Percentiles rank a stretch among this genome's conserved stretches.
phyloP scores from a whole-genome alignment of 2,329 filamentous ascomycete genomes.

The Beauveria australis region DNA sequence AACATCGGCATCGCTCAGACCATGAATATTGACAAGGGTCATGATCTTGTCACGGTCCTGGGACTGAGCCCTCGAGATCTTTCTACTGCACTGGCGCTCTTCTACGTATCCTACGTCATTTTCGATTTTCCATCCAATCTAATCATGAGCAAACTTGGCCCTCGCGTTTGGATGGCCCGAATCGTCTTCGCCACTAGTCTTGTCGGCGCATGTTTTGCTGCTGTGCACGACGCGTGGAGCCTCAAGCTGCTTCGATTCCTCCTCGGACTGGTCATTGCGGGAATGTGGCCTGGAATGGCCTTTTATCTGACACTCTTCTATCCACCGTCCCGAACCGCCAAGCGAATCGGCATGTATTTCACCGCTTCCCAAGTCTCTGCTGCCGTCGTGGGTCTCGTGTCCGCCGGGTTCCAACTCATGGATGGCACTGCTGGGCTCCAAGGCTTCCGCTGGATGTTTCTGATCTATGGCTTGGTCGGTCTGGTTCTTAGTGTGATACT shows the following conservation, averaged over 20 bases:
- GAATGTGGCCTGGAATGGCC: slow-evolving; percentile 93
- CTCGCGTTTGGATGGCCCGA: slow-evolving; percentile 83
- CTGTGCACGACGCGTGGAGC: slow-evolving; percentile 75
- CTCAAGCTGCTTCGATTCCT: slow-evolving; percentile 81
- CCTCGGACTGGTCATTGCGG: slow-evolving; percentile 78
- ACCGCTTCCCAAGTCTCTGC: slow-evolving; percentile 84
- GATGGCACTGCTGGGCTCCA: slow-evolving; percentile 68
- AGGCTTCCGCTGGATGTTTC: slow-evolving; percentile 89
- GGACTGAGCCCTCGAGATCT: slow-evolving; percentile 65
- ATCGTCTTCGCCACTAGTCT: slow-evolving; percentile 83
- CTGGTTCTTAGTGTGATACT: slow-evolving; percentile 63
- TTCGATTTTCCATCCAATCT: slow-evolving; percentile 87
- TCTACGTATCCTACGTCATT: slow-evolving; percentile 87
- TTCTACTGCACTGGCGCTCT: slow-evolving; percentile 76
- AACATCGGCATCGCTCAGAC: slow-evolving; percentile 93
- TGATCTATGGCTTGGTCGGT: slow-evolving; percentile 72
- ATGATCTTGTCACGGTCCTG: slow-evolving; percentile 68
- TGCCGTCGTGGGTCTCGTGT: slow-evolving; percentile 81
- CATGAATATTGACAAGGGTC: slow-evolving; percentile 66
- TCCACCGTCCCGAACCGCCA: slow-evolving; percentile 75
- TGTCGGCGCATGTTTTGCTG: slow-evolving; percentile 76
- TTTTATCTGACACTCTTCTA: slow-evolving; percentile 92
- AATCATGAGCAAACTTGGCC: slow-evolving; percentile 77
- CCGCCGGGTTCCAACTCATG: slow-evolving; percentile 87
- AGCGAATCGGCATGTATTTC: slow-evolving; percentile 83